These are phyloP conservation scores for Primulina tabacum DNA, from an alignment of 257 asterid genomes.

Conservation along the genomic window DNA sequence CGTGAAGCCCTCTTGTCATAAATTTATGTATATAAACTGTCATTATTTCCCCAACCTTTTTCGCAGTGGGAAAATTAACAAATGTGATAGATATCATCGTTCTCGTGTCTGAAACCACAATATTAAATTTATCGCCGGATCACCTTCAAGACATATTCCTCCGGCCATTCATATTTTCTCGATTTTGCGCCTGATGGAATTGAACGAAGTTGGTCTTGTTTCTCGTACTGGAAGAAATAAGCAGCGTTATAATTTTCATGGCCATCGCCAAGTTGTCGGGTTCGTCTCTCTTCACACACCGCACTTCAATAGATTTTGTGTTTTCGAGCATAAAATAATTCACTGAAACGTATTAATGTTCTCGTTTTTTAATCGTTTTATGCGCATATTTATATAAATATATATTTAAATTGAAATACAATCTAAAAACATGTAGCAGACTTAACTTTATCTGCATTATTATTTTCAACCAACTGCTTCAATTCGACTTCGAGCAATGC, in stretches of 20 bases:
- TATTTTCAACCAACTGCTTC: no score
- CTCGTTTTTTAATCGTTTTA: no score
- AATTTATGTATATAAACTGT: background rate
- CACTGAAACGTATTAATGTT: no score
- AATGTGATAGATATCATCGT: background rate
- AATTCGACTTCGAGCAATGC: no score
- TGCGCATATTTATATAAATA: no score
- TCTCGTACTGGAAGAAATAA: constrained; percentile 79
- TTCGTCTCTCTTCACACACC: constrained; percentile 23
- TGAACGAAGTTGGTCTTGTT: constrained; percentile 64
- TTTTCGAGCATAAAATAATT: no score
- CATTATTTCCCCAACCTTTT: background rate
- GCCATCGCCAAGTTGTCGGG: constrained; percentile 95
- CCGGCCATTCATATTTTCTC: no score
- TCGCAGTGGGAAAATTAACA: background rate
- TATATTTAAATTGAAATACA: no score
- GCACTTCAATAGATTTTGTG: no score
- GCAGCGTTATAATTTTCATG: constrained; percentile 68
- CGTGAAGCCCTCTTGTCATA: background rate
- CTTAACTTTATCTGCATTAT: no score
- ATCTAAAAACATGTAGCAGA: no score
- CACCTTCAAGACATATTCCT: background rate
- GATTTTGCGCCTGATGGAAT: constrained; percentile 30
- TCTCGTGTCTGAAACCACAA: background rate
- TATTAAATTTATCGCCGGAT: no score